Conservation (phyloP, 306 rosid genomes). For the Quercus berberidifolia region DNA sequence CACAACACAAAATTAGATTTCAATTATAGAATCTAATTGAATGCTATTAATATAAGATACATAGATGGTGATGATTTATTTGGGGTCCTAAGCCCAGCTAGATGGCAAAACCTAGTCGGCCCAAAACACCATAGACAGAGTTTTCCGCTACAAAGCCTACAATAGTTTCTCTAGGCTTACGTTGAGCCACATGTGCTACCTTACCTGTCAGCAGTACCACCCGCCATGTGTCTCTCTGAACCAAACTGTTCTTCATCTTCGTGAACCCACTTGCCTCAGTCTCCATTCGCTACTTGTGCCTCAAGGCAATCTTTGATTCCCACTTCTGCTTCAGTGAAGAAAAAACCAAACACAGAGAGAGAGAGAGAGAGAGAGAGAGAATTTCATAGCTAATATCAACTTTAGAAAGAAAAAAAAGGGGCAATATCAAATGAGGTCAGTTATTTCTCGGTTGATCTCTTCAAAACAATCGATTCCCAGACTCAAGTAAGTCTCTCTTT, state of each 20-base stretch:
- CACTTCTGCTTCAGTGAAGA: neutral
- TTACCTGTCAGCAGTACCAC: constrained; percentile 13
- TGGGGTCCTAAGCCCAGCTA: too few species aligned
- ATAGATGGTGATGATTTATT: too few species aligned
- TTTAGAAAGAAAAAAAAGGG: neutral
- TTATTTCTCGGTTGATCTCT: constrained; percentile 64
- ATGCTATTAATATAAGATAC: too few species aligned
- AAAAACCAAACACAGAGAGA: too few species aligned
- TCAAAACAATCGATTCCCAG: constrained; percentile 50
- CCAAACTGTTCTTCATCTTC: neutral
- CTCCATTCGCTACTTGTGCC: neutral
- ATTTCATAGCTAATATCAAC: neutral
- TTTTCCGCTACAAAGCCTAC: too few species aligned
- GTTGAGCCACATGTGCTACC: constrained; percentile 29
- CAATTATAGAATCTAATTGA: fast-evolving
- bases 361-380: too few species aligned
- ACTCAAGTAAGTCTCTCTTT: constrained; percentile 36
- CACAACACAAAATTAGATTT: fast-evolving
- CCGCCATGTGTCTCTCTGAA: constrained; percentile 24
- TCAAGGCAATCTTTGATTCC: neutral
- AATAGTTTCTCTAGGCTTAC: constrained; percentile 20
- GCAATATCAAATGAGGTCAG: constrained; percentile 52
- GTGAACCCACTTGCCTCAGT: neutral
- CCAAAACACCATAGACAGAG: too few species aligned
- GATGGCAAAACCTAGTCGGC: too few species aligned